These are phyloP conservation scores for Naganishia friedmannii DNA, from an alignment of 768 basidiomycete genomes.

Conservation along the genomic window DNA sequence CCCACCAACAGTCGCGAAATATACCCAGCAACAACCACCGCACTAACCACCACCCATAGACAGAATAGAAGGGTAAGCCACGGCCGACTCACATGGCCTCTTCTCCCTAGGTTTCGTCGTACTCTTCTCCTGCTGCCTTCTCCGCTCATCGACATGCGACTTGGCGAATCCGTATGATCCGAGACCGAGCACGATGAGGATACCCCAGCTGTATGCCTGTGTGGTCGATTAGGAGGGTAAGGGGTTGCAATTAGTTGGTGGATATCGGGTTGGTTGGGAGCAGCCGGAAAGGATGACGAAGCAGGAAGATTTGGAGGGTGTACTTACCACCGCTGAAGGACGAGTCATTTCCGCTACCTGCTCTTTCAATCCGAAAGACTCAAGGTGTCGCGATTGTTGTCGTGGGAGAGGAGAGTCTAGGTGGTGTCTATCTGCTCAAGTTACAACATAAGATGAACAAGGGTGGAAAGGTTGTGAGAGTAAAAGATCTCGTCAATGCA, in stretches of 20 bases:
- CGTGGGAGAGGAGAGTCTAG: too few relatives aligned
- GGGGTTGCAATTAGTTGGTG: background rate
- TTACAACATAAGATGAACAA: too few relatives aligned
- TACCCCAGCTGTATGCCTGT: constrained; percentile 32
- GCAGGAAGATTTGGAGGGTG: background rate
- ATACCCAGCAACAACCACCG: background rate
- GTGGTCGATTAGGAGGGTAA: too few relatives aligned
- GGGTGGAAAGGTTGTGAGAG: too few relatives aligned
- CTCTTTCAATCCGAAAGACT: too few relatives aligned
- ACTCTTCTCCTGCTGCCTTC: constrained; percentile 46
- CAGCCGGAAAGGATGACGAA: constrained; percentile 5
- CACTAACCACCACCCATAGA: too few relatives aligned
- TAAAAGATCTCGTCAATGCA: too few relatives aligned
- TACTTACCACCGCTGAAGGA: background rate
- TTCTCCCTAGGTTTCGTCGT: constrained; percentile 51
- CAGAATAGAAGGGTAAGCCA: background rate
- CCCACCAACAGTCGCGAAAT: too few relatives aligned
- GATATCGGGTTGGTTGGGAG: too few relatives aligned
- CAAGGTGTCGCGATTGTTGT: too few relatives aligned
- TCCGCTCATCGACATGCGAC: constrained; percentile 52
- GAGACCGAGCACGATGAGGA: constrained; percentile 52
- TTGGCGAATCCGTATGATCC: constrained; percentile 54
- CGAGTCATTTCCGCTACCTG: background rate
- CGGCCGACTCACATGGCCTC: constrained; percentile 15
- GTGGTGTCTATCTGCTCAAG: too few relatives aligned